These are phyloP conservation scores for Eutypa lata DNA, from an alignment of 2,329 filamentous ascomycete genomes.

Conservation along the genomic window DNA sequence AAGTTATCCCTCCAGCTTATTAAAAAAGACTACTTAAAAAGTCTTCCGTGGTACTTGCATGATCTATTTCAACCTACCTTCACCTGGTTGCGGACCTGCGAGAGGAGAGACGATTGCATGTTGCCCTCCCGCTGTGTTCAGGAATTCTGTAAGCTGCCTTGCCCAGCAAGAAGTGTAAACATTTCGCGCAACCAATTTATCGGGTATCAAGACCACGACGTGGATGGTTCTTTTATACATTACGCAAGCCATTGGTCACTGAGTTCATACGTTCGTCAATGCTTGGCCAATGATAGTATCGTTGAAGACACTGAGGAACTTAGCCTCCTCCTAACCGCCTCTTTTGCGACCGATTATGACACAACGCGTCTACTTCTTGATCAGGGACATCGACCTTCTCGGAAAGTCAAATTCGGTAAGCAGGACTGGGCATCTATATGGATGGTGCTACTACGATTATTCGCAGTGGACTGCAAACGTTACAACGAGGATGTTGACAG, in stretches of 20 bases:
- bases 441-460: neutral
- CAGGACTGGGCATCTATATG: neutral
- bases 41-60: too few relatives aligned
- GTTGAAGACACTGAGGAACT: neutral
- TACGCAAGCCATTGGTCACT: neutral
- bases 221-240: neutral
- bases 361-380: neutral
- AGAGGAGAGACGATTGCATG: too few relatives aligned
- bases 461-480: neutral
- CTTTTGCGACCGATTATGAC: neutral
- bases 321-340: neutral
- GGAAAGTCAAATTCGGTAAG: neutral
- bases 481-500: too few relatives aligned
- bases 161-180: too few relatives aligned
- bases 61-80: too few relatives aligned
- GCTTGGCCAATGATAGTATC: neutral
- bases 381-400: neutral
- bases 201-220: neutral
- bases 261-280: neutral
- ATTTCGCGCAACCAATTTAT: too few relatives aligned
- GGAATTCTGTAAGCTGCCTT: too few relatives aligned
- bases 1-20: neutral
- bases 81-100: too few relatives aligned
- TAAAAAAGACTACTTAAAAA: too few relatives aligned
- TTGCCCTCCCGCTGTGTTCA: too few relatives aligned